Evolutionary conservation across 1,284 basidiomycete species (phyloP), one percentile per base, ranked within the genome.

Genomic region (Phellinidium pouzarii): DNA sequence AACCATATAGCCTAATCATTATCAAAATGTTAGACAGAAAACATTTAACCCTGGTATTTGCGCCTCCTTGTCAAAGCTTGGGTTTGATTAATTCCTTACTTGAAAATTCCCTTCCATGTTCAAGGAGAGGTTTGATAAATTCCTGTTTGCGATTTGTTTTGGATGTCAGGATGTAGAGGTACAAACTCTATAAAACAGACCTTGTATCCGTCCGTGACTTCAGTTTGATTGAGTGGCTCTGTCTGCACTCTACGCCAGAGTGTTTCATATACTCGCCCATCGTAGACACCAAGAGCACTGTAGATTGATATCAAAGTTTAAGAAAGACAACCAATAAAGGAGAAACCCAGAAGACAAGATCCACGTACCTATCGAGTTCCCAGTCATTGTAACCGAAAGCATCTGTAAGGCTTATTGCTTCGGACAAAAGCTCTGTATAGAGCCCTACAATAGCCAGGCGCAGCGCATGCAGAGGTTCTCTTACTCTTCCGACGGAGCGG

Each of bases 351-450:
- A n/a, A n/a, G n/a, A n/a, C n/a, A n/a, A 11, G 38, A 45, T 54
- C 43, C 4, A 54, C 71, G n/a, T 44, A 81, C 78, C 82, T 84
- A 59, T 87, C 77, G 5, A 91, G 68, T 50, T 88, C 80, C 84
- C 84, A 91, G 61, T 91, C 87, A 0, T 78, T 74, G 63, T 87
- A 87, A 0, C 81, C 83, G 62, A 91, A 89, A 1, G 83, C 81
- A 62, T 91, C 88, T 12, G 76, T 80, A 34, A 91, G 66, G 0
- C 79, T 83, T 51, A 91, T 80, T 3, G 76, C 77, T 57, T 91
- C 76, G 0, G 84, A 82, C 2, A 89, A 64, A 7, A 91, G 61
- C 41, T 74, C 70, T 20, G 66, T 58, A 67, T 82, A 79, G 1
- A 78, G 58, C 1, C 63, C 48, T 26, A 78, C 68, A 54, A 89